phyloP scores from a whole-genome alignment of 2,329 filamentous ascomycete species.

The Tolypocladium tropicale region DNA sequence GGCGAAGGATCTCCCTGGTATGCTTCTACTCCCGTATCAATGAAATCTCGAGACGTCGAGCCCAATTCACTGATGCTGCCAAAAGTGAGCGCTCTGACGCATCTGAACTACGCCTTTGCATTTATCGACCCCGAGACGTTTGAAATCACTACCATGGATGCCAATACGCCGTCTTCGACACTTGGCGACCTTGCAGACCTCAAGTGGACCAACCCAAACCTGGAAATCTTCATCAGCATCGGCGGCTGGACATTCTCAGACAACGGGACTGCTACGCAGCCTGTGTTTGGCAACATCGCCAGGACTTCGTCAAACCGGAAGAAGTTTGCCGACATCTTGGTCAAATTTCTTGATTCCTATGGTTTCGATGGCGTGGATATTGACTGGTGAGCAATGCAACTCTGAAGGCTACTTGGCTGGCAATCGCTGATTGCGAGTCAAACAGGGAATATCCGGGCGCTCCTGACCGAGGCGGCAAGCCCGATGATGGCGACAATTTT shows the following conservation, averaged over 20 bases:
- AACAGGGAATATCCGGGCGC: conserved; percentile 13
- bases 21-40: no score
- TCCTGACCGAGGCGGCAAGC: conserved; percentile 9
- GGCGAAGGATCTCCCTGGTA: background rate
- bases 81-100: conserved; percentile 8
- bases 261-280: conserved; percentile 8
- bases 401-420: no score
- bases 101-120: conserved; percentile 15
- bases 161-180: background rate
- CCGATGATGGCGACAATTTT: conserved; percentile 13
- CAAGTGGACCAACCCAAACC: conserved; percentile 10
- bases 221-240: conserved; percentile 21
- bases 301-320: background rate
- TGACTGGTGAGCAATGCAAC: no score
- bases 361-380: conserved; percentile 35
- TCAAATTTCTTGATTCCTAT: conserved; percentile 27
- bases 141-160: conserved; percentile 14
- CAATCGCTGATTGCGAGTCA: no score
- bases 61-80: no score
- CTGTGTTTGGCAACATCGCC: conserved; percentile 21
- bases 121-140: conserved; percentile 11
- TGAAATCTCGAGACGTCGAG: no score
- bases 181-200: background rate
- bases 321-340: no score
- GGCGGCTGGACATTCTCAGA: conserved; percentile 26